Evolutionary conservation across 2,329 filamentous ascomycete species (phyloP), one percentile per base, ranked within the genome.

Genomic region (Scortechinia acanthostroma): DNA sequence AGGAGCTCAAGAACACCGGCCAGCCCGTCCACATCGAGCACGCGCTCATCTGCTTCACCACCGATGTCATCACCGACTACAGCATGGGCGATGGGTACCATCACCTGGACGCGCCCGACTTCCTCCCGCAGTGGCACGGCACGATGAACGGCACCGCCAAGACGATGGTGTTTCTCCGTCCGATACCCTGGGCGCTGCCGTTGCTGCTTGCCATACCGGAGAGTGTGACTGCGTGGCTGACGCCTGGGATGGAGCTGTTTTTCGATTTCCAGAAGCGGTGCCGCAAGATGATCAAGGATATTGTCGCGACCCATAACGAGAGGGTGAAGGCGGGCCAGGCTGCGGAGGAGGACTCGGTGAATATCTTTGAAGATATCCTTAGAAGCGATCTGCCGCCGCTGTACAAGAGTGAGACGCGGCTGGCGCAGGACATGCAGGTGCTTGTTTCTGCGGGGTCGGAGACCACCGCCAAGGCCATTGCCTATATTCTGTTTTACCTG

Each of bases 361-460:
- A n/a, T n/a, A 10, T 30, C 25, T 30, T 30, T n/a, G 10, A 30
- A 10, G 25, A 30, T n/a, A 30, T 30, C 25, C 25, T 30, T n/a
- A n/a, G 25, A 10, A 30, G 25, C 2, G 48, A 55, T 1, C 43
- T 71, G 17, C 61, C 55, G 13, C 52, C 49, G 1, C 50, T 63
- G 4, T 66, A 73, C 43, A 65, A 63, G 40, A 59, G 55, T 0
- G 42, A 51, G 3, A 52, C 57, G 13, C 54, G 64, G 1, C 51
- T 69, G 1, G 55, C 56, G 6, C 55, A 66, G 3, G 68, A 71
- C 37, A 65, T 59, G 0, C 59, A 60, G 19, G 50, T 56, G 3
- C 48, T 71, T 17, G 43, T 68, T 0, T 49, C 55, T 2, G 68
- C 35, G 13, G 35, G 35, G 6, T 10, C 17, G 6, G 35, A 40